These are phyloP conservation scores for Boechera stricta DNA, from an alignment of 345 rosid genomes.

Conservation along the genomic window DNA sequence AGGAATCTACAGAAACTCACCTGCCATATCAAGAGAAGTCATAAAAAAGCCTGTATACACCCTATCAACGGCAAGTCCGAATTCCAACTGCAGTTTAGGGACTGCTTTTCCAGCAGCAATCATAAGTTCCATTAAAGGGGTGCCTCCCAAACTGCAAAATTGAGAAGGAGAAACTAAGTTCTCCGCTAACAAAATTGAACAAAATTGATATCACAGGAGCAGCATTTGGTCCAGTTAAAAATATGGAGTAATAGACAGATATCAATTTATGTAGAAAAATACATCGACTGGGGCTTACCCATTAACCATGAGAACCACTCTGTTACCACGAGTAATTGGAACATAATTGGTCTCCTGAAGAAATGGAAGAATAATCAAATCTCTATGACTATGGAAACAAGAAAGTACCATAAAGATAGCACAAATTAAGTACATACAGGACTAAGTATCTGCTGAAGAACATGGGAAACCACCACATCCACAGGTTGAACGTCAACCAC, in stretches of 20 bases:
- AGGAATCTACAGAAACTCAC: slow-evolving; percentile 51
- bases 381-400: slow-evolving; percentile 17
- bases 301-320: slow-evolving; percentile 95
- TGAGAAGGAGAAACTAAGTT: slow-evolving; percentile 12
- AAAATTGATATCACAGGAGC: not conserved
- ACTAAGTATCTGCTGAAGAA: slow-evolving; percentile 80
- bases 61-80: slow-evolving; percentile 97
- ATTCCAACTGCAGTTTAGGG: slow-evolving; percentile 88
- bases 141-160: slow-evolving; percentile 78
- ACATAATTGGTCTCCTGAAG: slow-evolving; percentile 95
- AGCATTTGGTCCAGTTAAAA: not conserved
- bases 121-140: slow-evolving; percentile 94
- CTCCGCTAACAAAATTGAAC: not conserved
- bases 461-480: slow-evolving; percentile 84
- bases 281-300: slow-evolving; percentile 60
- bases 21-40: slow-evolving; percentile 99
- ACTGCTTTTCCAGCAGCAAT: slow-evolving; percentile 93
- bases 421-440: slow-evolving; percentile 56
- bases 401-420: slow-evolving; percentile 14
- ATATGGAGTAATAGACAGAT: slow-evolving; percentile 10
- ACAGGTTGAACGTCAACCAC: slow-evolving; percentile 89
- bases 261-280: slow-evolving; percentile 13
- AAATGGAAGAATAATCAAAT: slow-evolving; percentile 32
- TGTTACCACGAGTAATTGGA: slow-evolving; percentile 85
- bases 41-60: slow-evolving; percentile 95